phyloP scores from a whole-genome alignment of 768 basidiomycete genomes.

The Clitopilus passeckerianus region DNA sequence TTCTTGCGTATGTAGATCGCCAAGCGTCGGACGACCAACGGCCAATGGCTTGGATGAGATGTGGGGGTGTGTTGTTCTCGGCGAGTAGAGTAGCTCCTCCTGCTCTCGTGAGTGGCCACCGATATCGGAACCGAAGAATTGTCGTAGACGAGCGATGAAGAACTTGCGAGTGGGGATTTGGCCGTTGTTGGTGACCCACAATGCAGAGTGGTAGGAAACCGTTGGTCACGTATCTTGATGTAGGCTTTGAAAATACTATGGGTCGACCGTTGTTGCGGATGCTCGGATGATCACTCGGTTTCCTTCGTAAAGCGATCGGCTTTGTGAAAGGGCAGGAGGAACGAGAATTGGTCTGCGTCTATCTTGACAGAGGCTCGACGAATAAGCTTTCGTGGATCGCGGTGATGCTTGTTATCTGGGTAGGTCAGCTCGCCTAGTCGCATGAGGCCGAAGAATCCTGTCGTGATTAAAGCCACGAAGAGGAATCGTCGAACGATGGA shows the following conservation, averaged over 20 bases:
- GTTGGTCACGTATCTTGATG: conserved; percentile 15
- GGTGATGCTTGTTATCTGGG: conserved; percentile 15
- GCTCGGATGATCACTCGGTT: conserved; percentile 14
- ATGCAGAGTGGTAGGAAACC: conserved; percentile 20
- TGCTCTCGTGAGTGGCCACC: conserved; percentile 32
- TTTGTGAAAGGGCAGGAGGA: conserved; percentile 31
- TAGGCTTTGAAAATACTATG: conserved; percentile 15
- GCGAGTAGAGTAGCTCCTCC: conserved; percentile 38
- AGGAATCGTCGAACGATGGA: conserved; percentile 18
- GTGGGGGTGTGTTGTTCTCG: conserved; percentile 16
- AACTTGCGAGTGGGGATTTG: conserved; percentile 25
- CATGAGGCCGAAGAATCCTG: conserved; percentile 25
- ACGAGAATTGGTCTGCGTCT: conserved; percentile 2
- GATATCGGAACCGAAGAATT: conserved; percentile 14
- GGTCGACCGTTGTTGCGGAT: conserved; percentile 6
- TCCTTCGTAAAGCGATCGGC: conserved; percentile 23
- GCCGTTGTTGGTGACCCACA: conserved; percentile 27
- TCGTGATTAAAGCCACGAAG: conserved; percentile 18
- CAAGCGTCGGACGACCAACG: conserved; percentile 33
- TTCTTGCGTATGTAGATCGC: conserved; percentile 34
- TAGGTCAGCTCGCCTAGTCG: conserved; percentile 25
- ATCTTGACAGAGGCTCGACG: conserved; percentile 9
- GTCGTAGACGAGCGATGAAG: conserved; percentile 23
- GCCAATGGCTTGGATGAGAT: conserved; percentile 29
- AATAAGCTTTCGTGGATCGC: conserved; percentile 15